phyloP scores from a whole-genome alignment of 495 filamentous ascomycete genomes.

The Barbatosphaeria neglecta region DNA sequence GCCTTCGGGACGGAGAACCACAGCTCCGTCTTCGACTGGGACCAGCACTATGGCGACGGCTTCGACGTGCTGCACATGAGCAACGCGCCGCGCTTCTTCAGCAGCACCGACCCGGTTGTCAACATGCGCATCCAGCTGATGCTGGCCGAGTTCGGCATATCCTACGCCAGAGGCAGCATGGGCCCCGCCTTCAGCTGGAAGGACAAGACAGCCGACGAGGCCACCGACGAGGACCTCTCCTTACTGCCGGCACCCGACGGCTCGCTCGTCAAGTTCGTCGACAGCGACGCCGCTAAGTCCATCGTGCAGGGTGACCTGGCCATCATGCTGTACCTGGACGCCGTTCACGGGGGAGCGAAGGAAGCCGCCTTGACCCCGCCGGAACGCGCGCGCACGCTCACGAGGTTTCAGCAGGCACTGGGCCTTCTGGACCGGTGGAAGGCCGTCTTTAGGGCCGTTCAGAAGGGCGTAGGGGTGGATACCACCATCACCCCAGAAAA shows the following conservation, averaged over 20 bases:
- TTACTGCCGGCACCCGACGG: slow-evolving; percentile 8
- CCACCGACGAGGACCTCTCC: slow-evolving; percentile 1
- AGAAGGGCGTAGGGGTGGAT: slow-evolving; percentile 3
- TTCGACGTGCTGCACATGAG: slow-evolving; percentile 77
- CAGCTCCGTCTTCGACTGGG: slow-evolving; percentile 63
- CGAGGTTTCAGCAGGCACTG: slow-evolving; percentile 25
- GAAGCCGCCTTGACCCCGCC: slow-evolving; percentile 12
- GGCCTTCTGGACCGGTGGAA: slow-evolving; percentile 26
- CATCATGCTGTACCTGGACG: slow-evolving; percentile 46
- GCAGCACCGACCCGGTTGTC: slow-evolving; percentile 39
- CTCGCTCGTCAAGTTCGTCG: slow-evolving; percentile 38
- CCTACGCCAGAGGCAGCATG: slow-evolving; percentile 38
- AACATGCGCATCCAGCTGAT: slow-evolving; percentile 47
- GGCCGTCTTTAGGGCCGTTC: slow-evolving; percentile 1
- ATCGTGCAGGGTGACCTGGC: slow-evolving; percentile 32
- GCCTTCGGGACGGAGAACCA: slow-evolving; percentile 86
- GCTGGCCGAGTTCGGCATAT: slow-evolving; percentile 47
- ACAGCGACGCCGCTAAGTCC: slow-evolving; percentile 37
- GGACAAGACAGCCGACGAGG: background rate
- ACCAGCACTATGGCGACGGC: slow-evolving; percentile 61
- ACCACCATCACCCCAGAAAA: background rate
- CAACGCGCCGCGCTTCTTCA: slow-evolving; percentile 38
- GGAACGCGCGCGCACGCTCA: slow-evolving; percentile 24
- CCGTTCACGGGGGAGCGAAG: slow-evolving; percentile 24
- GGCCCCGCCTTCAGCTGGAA: slow-evolving; percentile 20